phyloP scores from a whole-genome alignment of 257 asterid species.

The Mentha longifolia region DNA sequence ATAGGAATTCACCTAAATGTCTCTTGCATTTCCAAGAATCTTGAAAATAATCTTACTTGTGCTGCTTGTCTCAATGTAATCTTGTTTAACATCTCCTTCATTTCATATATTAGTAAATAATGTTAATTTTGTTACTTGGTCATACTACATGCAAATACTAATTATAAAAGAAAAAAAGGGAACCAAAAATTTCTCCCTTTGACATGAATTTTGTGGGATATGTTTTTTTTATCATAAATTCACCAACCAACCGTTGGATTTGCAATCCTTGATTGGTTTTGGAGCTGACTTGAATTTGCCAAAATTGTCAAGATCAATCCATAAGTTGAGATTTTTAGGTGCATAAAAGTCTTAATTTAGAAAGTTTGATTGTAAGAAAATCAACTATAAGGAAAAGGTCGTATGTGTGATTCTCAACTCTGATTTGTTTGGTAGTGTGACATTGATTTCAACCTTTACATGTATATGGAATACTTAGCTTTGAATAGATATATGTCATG shows the following conservation, averaged over 20 bases:
- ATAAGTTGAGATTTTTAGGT: background rate
- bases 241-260: background rate
- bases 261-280: background rate
- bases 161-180: background rate
- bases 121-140: conserved; percentile 1
- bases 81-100: background rate
- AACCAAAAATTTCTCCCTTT: background rate
- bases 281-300: conserved; percentile 6
- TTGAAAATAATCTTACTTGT: conserved; percentile 1
- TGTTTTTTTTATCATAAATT: background rate
- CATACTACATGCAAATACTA: background rate
- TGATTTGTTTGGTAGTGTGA: conserved; percentile 4
- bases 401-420: conserved; percentile 10
- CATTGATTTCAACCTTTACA: conserved; percentile 9
- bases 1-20: conserved; percentile 4
- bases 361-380: background rate
- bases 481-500: background rate
- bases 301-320: conserved; percentile 9
- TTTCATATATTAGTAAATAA: background rate
- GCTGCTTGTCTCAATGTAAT: background rate
- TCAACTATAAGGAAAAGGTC: conserved; percentile 9
- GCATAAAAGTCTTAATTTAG: conserved; percentile 13
- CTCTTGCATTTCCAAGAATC: conserved; percentile 17
- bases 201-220: conserved; percentile 2
- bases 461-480: background rate